phyloP scores from a whole-genome alignment of 306 rosid species.

The Calophaca sinica region DNA sequence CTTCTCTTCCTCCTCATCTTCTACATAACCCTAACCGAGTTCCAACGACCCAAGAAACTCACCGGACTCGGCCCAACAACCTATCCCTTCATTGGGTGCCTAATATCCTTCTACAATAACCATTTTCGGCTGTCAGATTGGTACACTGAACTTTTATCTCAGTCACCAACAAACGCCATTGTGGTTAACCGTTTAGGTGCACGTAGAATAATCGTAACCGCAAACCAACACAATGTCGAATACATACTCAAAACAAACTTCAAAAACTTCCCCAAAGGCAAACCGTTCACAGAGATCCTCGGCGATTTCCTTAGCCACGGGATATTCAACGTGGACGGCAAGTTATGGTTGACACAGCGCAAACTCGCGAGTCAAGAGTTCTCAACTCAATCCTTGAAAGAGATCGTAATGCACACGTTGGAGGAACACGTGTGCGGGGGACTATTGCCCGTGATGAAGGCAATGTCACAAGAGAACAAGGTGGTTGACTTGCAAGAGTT shows the following conservation, averaged over 20 bases:
- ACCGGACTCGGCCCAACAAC: constrained; percentile 59
- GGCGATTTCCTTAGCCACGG: constrained; percentile 88
- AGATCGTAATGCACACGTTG: constrained; percentile 55
- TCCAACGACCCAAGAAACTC: constrained; percentile 44
- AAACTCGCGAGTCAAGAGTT: constrained; percentile 81
- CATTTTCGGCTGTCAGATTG: constrained; percentile 68
- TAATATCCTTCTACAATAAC: constrained; percentile 73
- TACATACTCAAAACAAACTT: constrained; percentile 85
- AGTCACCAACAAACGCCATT: constrained; percentile 69
- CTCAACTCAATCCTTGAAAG: constrained; percentile 57
- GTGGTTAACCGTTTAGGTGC: constrained; percentile 71
- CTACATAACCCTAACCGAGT: constrained; percentile 38
- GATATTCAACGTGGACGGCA: constrained; percentile 85
- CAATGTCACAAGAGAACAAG: constrained; percentile 32
- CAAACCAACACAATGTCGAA: constrained; percentile 78
- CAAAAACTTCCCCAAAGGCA: constrained; percentile 88
- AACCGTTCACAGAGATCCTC: constrained; percentile 78
- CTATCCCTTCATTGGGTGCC: constrained; percentile 75
- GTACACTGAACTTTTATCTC: constrained; percentile 73
- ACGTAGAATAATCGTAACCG: constrained; percentile 69
- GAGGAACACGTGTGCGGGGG: constrained; percentile 58
- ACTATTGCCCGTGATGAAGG: constrained; percentile 65
- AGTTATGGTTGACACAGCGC: constrained; percentile 71
- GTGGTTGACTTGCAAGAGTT: constrained; percentile 74
- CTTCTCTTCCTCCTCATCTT: constrained; percentile 41